Conservation (phyloP, 176 grass and related monocot genomes). For the Oryza punctata region DNA sequence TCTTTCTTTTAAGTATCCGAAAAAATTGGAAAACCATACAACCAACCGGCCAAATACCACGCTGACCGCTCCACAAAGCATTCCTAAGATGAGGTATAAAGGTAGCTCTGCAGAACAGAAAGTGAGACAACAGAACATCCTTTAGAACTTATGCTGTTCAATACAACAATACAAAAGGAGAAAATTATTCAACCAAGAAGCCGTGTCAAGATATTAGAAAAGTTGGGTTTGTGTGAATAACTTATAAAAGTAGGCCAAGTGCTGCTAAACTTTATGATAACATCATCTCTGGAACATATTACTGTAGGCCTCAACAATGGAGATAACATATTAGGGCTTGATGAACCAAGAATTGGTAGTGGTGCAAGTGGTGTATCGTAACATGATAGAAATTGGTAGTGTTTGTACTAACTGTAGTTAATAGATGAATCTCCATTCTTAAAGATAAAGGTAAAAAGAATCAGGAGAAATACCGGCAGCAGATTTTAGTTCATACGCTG, state of each 20-base stretch:
- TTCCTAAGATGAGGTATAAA: conserved; percentile 90
- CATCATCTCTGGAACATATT: neutral
- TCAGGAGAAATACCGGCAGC: conserved; percentile 78
- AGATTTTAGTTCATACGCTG: conserved; percentile 92
- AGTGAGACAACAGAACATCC: conserved; percentile 4
- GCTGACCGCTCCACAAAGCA: conserved; percentile 90
- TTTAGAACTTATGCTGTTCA: conserved; percentile 17
- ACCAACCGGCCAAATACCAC: conserved; percentile 78
- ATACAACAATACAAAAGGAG: neutral
- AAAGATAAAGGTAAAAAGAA: conserved; percentile 36
- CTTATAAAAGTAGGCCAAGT: neutral
- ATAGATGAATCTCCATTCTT: conserved; percentile 1
- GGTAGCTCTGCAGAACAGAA: conserved; percentile 72
- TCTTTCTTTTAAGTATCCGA: conserved; percentile 67
- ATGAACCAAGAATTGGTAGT: neutral
- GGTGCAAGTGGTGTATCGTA: neutral
- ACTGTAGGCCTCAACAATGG: neutral
- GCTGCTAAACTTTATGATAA: neutral
- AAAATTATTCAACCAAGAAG: conserved; percentile 11
- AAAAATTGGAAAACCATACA: conserved; percentile 74
- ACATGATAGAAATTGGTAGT: neutral
- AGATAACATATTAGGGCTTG: neutral
- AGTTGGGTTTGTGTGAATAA: conserved; percentile 4
- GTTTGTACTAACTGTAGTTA: neutral
- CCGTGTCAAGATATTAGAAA: neutral